phyloP scores from a whole-genome alignment of 2,329 filamentous ascomycete genomes.

The Ceratocystis alfenasii region DNA sequence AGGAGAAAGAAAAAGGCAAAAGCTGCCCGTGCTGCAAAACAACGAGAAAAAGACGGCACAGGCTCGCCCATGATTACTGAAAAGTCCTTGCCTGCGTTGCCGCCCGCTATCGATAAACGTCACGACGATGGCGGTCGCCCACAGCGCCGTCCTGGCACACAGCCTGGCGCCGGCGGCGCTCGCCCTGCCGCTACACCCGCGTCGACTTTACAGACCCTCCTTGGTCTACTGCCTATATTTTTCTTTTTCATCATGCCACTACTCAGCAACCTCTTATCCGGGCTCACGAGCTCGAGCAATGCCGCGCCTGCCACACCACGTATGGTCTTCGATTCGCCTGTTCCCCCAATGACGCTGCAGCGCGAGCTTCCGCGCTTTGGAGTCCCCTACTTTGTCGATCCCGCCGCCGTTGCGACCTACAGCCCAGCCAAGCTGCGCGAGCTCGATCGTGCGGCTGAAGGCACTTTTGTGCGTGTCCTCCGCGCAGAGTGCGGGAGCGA shows the following conservation, averaged over 20 bases:
- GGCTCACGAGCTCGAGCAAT: conserved; percentile 35
- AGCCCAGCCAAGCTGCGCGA: conserved; percentile 55
- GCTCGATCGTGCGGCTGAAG: conserved; percentile 68
- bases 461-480: conserved; percentile 55
- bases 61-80: too few relatives aligned
- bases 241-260: conserved; percentile 79
- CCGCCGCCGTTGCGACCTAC: conserved; percentile 60
- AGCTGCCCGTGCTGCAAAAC: too few relatives aligned
- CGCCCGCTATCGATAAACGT: too few relatives aligned
- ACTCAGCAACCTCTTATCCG: conserved; percentile 65
- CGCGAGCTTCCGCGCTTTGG: conserved; percentile 59
- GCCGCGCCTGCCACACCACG: conserved; percentile 42
- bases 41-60: too few relatives aligned
- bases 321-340: conserved; percentile 63
- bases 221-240: conserved; percentile 75
- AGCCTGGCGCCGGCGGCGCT: conserved; percentile 33
- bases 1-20: too few relatives aligned
- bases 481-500: conserved; percentile 65
- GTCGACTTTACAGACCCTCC: conserved; percentile 47
- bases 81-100: too few relatives aligned
- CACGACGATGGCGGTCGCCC: conserved; percentile 63
- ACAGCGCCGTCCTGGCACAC: conserved; percentile 58
- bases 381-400: conserved; percentile 77
- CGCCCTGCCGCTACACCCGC: conserved; percentile 22
- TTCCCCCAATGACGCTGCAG: conserved; percentile 59